Percentiles rank a stretch among this genome's conserved stretches.
phyloP scores from a whole-genome alignment of 768 basidiomycete species.

The Trametes maxima region DNA sequence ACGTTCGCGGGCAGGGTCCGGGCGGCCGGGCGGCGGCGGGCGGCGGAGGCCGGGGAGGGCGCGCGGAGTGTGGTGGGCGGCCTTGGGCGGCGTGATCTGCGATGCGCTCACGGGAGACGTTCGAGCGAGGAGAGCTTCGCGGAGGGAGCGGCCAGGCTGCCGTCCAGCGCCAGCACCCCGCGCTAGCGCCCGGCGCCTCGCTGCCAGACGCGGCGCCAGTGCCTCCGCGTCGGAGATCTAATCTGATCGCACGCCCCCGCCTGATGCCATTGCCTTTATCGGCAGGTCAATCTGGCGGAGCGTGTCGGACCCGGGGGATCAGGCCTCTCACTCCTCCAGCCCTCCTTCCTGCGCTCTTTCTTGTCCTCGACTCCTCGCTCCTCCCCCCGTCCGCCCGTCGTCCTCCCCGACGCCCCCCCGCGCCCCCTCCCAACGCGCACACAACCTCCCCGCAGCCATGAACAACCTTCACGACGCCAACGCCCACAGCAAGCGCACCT shows the following conservation, averaged over 20 bases:
- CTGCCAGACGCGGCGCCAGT: background rate
- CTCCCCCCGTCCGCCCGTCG: conserved; percentile 1
- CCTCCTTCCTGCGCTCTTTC: background rate
- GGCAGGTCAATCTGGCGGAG: conserved; percentile 11
- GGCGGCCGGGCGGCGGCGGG: background rate
- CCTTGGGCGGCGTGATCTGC: background rate
- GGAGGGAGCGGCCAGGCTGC: no score
- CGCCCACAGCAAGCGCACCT: conserved; percentile 46
- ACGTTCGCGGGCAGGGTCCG: conserved; percentile 9
- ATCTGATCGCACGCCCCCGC: conserved; percentile 18
- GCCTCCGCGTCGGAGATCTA: conserved; percentile 16
- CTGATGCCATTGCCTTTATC: conserved; percentile 5
- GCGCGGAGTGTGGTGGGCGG: background rate
- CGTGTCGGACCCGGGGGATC: conserved; percentile 16
- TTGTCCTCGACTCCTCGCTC: conserved; percentile 4
- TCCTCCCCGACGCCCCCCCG: conserved; percentile 17
- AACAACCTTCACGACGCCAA: conserved; percentile 46
- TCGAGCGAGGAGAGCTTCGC: conserved; percentile 14
- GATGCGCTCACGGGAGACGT: background rate
- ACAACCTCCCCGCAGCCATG: conserved; percentile 17
- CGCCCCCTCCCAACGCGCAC: background rate
- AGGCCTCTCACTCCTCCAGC: background rate
- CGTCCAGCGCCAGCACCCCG: no score
- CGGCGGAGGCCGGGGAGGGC: background rate
- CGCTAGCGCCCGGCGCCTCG: background rate